phyloP scores from a whole-genome alignment of 345 rosid genomes.

The Salix brachista region DNA sequence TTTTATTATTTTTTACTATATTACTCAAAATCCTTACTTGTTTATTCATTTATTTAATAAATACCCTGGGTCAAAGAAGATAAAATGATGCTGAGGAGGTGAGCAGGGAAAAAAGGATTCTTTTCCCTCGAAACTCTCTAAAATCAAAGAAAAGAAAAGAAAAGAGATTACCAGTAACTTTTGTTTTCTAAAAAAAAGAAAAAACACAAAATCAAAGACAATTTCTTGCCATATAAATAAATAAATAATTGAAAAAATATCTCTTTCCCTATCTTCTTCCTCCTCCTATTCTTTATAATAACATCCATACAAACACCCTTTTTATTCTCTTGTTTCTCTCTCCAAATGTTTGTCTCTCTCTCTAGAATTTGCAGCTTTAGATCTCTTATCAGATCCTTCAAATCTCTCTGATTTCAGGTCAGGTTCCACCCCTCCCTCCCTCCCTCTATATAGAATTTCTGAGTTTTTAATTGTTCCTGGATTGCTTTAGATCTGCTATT shows the following conservation, averaged over 20 bases:
- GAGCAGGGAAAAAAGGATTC: neutral
- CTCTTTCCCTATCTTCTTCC: slow-evolving; percentile 1
- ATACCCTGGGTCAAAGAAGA: too few relatives aligned
- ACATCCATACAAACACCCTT: neutral
- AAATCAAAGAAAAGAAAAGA: neutral
- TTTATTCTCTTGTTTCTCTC: neutral
- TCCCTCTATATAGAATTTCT: neutral
- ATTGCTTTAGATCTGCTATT: neutral
- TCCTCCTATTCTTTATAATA: neutral
- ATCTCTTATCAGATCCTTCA: slow-evolving; percentile 9
- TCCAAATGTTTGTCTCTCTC: slow-evolving; percentile 7
- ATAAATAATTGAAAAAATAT: slow-evolving; percentile 2
- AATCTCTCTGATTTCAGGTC: slow-evolving; percentile 4
- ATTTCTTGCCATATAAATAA: neutral
- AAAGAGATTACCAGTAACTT: neutral
- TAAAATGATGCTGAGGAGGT: neutral
- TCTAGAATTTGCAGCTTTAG: slow-evolving; percentile 16
- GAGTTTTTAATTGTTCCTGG: neutral
- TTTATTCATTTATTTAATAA: too few relatives aligned
- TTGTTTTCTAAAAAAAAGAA: neutral
- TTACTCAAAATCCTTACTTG: too few relatives aligned
- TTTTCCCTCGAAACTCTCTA: neutral
- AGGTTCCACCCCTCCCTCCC: neutral
- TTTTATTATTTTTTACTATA: too few relatives aligned
- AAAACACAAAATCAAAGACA: neutral